Evolutionary conservation across 2,329 filamentous ascomycete species (phyloP).

Genomic region (Claviceps sp.): DNA sequence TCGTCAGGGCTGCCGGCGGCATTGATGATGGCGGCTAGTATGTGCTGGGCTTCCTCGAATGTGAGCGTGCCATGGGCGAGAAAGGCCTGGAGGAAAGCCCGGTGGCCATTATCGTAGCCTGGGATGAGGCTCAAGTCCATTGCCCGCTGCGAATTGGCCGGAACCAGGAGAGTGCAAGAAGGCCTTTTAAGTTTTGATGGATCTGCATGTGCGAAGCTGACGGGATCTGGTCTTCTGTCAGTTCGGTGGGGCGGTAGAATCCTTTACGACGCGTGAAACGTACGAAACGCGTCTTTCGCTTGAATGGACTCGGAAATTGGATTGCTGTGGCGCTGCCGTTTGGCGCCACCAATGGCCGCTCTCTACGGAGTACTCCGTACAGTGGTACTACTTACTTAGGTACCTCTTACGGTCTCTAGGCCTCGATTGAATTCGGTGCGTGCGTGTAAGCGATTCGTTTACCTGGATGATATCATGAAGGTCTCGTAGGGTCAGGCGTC

Average conservation of each 20-base stretch:
- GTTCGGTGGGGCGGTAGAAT: too few species aligned
- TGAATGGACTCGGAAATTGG: too few species aligned
- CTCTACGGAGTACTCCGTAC: too few species aligned
- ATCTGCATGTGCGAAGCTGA: background rate
- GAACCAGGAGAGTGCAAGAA: background rate
- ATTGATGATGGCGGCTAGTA: slow-evolving; percentile 65
- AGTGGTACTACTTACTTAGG: too few species aligned
- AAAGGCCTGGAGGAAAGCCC: slow-evolving; percentile 83
- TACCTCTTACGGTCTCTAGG: too few species aligned
- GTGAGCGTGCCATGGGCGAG: slow-evolving; percentile 68
- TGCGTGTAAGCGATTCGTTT: too few species aligned
- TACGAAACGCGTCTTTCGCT: background rate
- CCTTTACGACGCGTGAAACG: background rate
- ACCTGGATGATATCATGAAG: too few species aligned
- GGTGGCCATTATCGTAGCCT: slow-evolving; percentile 50
- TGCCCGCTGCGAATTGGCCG: background rate
- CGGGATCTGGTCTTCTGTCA: too few species aligned
- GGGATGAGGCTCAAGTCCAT: slow-evolving; percentile 18
- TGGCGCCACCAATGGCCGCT: too few species aligned
- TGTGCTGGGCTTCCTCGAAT: slow-evolving; percentile 53
- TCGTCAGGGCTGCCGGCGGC: slow-evolving; percentile 30
- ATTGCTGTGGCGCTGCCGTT: background rate
- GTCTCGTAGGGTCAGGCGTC: too few species aligned
- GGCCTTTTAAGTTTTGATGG: background rate
- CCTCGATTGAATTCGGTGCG: too few species aligned